Conservation (phyloP, 2,329 filamentous ascomycete species). For the Tolypocladium inflatum region DNA sequence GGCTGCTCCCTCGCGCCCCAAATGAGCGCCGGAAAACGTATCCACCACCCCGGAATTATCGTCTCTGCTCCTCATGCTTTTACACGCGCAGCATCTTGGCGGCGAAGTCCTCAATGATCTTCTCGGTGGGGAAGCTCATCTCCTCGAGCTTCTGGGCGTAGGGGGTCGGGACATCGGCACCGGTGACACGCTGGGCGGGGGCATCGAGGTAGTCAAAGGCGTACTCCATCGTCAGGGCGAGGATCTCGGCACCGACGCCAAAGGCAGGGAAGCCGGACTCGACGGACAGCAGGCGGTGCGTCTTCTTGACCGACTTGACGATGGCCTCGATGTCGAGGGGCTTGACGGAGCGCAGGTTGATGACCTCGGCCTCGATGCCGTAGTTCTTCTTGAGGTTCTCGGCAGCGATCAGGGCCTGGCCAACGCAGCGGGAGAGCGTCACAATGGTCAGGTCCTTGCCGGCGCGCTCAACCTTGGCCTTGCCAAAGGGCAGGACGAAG, state of each 20-base stretch:
- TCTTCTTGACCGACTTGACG: slow-evolving; percentile 98
- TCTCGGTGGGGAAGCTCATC: slow-evolving; percentile 88
- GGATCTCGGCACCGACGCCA: slow-evolving; percentile 84
- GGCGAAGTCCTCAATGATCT: slow-evolving; percentile 77
- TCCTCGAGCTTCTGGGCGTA: slow-evolving; percentile 90
- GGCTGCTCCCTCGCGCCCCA: background rate
- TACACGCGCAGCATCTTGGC: slow-evolving; percentile 82
- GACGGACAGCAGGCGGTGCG: slow-evolving; percentile 78
- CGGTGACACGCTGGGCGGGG: slow-evolving; percentile 87
- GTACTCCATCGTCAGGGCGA: slow-evolving; percentile 94
- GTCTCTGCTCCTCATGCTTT: slow-evolving; percentile 7
- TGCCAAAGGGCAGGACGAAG: slow-evolving; percentile 95
- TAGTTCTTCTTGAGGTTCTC: slow-evolving; percentile 93
- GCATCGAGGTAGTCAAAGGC: slow-evolving; percentile 96
- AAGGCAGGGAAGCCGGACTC: slow-evolving; percentile 96
- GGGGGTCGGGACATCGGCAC: slow-evolving; percentile 93
- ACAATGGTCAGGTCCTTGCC: slow-evolving; percentile 97
- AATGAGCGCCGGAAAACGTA: slow-evolving; percentile 2
- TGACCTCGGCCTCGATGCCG: slow-evolving; percentile 88
- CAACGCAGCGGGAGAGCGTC: slow-evolving; percentile 87
- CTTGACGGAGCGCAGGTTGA: slow-evolving; percentile 97
- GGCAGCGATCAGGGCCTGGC: slow-evolving; percentile 79
- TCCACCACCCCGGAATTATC: background rate
- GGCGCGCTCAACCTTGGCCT: slow-evolving; percentile 95
- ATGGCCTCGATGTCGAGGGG: slow-evolving; percentile 93